Percentiles rank a stretch among this genome's conserved stretches.
Conservation (phyloP, 768 basidiomycete species). For the Lactarius hengduanensis region DNA sequence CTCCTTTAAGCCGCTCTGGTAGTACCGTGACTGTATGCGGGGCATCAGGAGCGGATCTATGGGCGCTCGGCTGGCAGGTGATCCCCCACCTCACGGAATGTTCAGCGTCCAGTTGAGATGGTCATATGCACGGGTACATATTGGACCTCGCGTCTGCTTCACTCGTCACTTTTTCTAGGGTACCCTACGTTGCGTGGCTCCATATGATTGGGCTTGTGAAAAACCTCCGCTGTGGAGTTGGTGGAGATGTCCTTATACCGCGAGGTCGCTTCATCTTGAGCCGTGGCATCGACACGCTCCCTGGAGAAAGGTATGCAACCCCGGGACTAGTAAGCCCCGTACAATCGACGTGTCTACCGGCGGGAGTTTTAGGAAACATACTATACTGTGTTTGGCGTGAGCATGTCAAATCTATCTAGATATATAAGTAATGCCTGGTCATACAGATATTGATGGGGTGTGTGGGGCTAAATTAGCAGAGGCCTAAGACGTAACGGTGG, state of each 20-base stretch:
- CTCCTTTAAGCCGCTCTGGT: neutral
- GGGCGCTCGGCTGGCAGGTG: neutral
- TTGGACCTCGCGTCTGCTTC: neutral
- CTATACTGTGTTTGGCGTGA: neutral
- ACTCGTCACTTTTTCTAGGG: neutral
- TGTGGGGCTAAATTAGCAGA: conserved; percentile 18
- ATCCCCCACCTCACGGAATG: neutral
- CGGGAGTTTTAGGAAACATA: neutral
- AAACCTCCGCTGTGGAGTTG: neutral
- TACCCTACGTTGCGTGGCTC: conserved; percentile 7
- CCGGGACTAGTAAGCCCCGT: neutral
- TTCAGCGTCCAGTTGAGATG: neutral
- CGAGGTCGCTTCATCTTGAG: neutral
- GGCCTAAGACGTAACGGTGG: neutral
- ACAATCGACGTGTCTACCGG: neutral
- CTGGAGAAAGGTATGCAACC: neutral
- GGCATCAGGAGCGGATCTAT: neutral
- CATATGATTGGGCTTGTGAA: conserved; percentile 8
- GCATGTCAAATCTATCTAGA: neutral
- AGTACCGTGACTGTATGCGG: neutral
- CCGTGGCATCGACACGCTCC: neutral
- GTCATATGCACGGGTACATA: neutral
- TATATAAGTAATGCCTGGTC: conserved; percentile 24
- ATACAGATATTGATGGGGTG: conserved; percentile 22
- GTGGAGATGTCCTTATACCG: neutral